phyloP scores from a whole-genome alignment of 2,329 filamentous ascomycete genomes.

The Macrophomina tecta region DNA sequence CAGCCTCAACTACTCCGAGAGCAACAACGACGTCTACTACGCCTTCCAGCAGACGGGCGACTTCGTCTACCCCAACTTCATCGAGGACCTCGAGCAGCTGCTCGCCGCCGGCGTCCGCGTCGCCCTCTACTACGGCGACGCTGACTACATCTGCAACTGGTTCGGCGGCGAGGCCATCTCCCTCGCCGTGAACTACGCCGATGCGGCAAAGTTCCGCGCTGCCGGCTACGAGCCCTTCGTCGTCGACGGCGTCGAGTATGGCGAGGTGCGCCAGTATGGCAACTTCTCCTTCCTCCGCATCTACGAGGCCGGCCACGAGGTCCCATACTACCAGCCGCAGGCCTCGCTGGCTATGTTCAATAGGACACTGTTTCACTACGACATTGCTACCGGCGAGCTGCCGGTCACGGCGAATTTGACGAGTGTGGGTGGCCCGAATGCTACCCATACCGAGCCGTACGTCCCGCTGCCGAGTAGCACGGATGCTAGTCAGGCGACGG shows the following conservation, averaged over 20 bases:
- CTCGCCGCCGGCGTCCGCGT: constrained; percentile 47
- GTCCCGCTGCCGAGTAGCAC: constrained; percentile 41
- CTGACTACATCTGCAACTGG: constrained; percentile 48
- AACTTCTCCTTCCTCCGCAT: constrained; percentile 49
- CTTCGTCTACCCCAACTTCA: constrained; percentile 67
- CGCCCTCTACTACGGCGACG: constrained; percentile 43
- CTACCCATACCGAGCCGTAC: constrained; percentile 49
- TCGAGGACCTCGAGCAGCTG: constrained; percentile 49
- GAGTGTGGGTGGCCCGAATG: constrained; percentile 41
- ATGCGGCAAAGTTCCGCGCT: constrained; percentile 37
- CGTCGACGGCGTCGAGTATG: constrained; percentile 48
- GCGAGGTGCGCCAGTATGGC: constrained; percentile 48
- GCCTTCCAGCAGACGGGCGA: constrained; percentile 59
- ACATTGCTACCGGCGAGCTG: constrained; percentile 44
- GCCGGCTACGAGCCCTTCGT: constrained; percentile 43
- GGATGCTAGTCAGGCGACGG: background rate
- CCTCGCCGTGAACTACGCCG: constrained; percentile 44
- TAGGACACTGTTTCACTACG: constrained; percentile 43
- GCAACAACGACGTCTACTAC: constrained; percentile 56
- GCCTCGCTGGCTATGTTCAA: constrained; percentile 47
- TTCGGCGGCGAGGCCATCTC: constrained; percentile 40
- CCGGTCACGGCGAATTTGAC: constrained; percentile 43
- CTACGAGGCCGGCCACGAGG: constrained; percentile 50
- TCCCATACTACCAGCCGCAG: constrained; percentile 49
- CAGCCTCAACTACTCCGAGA: constrained; percentile 64